Percentiles rank a stretch among this genome's conserved stretches.
phyloP scores from a whole-genome alignment of 306 rosid genomes.

The Cicer pinnatifidum region DNA sequence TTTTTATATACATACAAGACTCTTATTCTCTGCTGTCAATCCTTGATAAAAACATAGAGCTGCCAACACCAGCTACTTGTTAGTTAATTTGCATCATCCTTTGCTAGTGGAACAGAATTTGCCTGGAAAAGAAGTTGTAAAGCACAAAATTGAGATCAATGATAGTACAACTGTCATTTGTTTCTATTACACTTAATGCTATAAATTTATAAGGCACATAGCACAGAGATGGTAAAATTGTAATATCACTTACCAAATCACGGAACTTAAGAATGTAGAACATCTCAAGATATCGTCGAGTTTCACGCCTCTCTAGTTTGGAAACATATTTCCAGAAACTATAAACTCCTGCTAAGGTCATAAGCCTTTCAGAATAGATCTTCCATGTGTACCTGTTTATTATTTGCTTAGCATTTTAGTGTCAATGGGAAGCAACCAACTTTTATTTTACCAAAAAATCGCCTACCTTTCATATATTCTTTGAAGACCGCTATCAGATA shows the following conservation, averaged over 20 bases:
- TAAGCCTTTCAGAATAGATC: slow-evolving; percentile 86
- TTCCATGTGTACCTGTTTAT: slow-evolving; percentile 85
- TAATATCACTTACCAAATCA: slow-evolving; percentile 68
- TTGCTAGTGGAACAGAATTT: slow-evolving; percentile 67
- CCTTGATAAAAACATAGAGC: slow-evolving; percentile 26
- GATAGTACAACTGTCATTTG: slow-evolving; percentile 2
- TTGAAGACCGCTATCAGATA: slow-evolving; percentile 81
- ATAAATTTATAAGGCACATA: background rate
- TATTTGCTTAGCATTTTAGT: slow-evolving; percentile 24
- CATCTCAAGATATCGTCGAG: slow-evolving; percentile 91
- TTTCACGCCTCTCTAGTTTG: slow-evolving; percentile 86
- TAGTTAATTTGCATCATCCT: slow-evolving; percentile 55
- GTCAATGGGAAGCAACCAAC: background rate
- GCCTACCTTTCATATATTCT: slow-evolving; percentile 79
- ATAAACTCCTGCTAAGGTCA: slow-evolving; percentile 94
- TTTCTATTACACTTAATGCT: slow-evolving; percentile 12
- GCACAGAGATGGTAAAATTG: slow-evolving; percentile 7
- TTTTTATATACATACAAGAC: slow-evolving; percentile 45
- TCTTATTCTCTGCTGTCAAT: slow-evolving; percentile 34
- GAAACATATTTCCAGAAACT: slow-evolving; percentile 95
- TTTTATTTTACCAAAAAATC: background rate
- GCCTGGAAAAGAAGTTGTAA: slow-evolving; percentile 57
- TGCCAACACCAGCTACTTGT: slow-evolving; percentile 8
- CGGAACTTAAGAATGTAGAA: slow-evolving; percentile 95
- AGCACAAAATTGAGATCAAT: slow-evolving; percentile 17